These are phyloP conservation scores for Lipomyces spencermartinsiae DNA, from an alignment of 805 yeast genomes.

Conservation along the genomic window DNA sequence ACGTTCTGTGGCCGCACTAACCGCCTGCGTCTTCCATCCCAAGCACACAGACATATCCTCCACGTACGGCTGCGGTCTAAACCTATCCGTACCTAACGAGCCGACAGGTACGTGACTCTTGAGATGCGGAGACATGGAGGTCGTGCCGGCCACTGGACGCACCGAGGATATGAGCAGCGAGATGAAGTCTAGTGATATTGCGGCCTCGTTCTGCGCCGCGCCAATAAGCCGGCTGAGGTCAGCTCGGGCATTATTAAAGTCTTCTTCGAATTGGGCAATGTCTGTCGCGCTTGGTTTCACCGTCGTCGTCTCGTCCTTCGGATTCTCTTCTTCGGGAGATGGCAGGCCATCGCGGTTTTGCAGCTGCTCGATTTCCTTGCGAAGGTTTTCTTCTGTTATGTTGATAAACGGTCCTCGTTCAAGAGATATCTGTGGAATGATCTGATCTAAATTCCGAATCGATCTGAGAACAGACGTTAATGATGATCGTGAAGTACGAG, in stretches of 20 bases:
- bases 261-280: slow-evolving; percentile 14
- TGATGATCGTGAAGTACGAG: not conserved
- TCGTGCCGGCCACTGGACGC: slow-evolving; percentile 83
- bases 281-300: slow-evolving; percentile 19
- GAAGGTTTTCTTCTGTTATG: slow-evolving; percentile 62
- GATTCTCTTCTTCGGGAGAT: not conserved
- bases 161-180: slow-evolving; percentile 79
- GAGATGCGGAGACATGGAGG: slow-evolving; percentile 87
- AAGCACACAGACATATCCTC: slow-evolving; percentile 55
- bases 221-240: slow-evolving; percentile 39
- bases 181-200: slow-evolving; percentile 84
- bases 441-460: slow-evolving; percentile 42
- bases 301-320: slow-evolving; percentile 31
- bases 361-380: slow-evolving; percentile 52
- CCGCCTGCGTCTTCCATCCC: slow-evolving; percentile 86
- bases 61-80: slow-evolving; percentile 36
- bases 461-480: not conserved
- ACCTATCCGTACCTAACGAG: slow-evolving; percentile 56
- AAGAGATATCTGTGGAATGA: slow-evolving; percentile 63
- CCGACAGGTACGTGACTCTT: slow-evolving; percentile 77
- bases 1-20: slow-evolving; percentile 59
- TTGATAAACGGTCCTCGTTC: slow-evolving; percentile 67
- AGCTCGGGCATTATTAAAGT: slow-evolving; percentile 41
- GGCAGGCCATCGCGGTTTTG: slow-evolving; percentile 18
- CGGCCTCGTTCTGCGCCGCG: slow-evolving; percentile 84